A percentile compares a stretch with the other conserved stretches of the same genome.
These are phyloP conservation scores for Senecio squalidus DNA, from an alignment of 140 eudicot species.

Conservation along the genomic window DNA sequence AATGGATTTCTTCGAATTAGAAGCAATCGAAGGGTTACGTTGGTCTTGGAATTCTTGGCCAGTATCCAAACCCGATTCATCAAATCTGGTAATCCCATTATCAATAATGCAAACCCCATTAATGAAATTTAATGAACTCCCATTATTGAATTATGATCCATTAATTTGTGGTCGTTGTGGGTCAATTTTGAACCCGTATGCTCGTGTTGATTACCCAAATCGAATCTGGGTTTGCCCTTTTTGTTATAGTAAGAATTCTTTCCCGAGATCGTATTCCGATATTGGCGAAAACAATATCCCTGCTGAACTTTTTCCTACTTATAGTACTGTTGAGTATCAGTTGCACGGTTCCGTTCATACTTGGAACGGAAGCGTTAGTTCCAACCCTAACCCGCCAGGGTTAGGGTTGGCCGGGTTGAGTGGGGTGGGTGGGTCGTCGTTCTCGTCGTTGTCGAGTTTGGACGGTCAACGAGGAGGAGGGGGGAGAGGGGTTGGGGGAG, in stretches of 20 bases:
- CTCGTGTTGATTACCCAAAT: constrained; percentile 80
- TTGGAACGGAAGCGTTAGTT: constrained; percentile 23
- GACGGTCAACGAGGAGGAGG: constrained; percentile 26
- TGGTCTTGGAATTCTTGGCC: constrained; percentile 99
- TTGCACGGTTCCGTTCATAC: constrained; percentile 31
- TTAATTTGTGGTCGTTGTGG: constrained; percentile 54
- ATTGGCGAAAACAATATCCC: constrained; percentile 84
- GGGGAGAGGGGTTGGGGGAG: constrained; percentile 18
- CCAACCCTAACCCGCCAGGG: no score
- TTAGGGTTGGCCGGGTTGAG: no score
- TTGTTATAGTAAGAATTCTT: constrained; percentile 57
- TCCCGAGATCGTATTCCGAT: constrained; percentile 64
- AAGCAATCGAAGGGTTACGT: constrained; percentile 88
- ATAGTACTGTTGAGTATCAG: constrained; percentile 82
- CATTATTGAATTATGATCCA: constrained; percentile 72
- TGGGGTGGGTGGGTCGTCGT: constrained; percentile 24
- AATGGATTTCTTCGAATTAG: constrained; percentile 90
- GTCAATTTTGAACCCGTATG: constrained; percentile 82
- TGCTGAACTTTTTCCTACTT: constrained; percentile 95
- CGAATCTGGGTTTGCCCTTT: constrained; percentile 91
- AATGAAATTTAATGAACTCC: constrained; percentile 69
- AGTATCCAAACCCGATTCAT: constrained; percentile 44
- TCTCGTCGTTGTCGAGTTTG: constrained; percentile 34
- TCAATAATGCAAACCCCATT: constrained; percentile 90
- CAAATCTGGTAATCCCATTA: constrained; percentile 63